Percentiles rank a stretch among this genome's conserved stretches.
Conservation (phyloP, 2,329 filamentous ascomycete genomes). For the Tricladium varicosporioides region DNA sequence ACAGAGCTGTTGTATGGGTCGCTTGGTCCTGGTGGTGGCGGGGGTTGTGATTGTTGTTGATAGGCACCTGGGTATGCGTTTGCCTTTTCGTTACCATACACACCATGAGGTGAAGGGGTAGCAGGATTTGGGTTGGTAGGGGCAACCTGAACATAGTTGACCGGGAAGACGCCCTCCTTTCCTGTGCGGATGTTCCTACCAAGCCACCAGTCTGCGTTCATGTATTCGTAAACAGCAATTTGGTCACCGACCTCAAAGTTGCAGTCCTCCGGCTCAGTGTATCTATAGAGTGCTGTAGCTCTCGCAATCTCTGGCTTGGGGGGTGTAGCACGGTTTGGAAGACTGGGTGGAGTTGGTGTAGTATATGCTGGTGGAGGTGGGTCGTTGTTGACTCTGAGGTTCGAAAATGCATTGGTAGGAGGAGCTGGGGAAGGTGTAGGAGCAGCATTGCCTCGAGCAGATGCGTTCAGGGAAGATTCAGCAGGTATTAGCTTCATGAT, state of each 20-base stretch:
- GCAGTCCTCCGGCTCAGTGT: constrained; percentile 77
- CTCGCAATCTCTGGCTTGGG: constrained; percentile 59
- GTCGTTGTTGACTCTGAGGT: constrained; percentile 21
- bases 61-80: constrained; percentile 25
- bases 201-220: constrained; percentile 98
- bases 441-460: constrained; percentile 28
- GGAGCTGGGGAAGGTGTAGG: constrained; percentile 35
- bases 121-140: constrained; percentile 44
- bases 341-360: constrained; percentile 40
- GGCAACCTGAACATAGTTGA: constrained; percentile 72
- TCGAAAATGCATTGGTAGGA: constrained; percentile 25
- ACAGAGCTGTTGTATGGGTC: constrained; percentile 68
- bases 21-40: constrained; percentile 45
- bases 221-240: constrained; percentile 81
- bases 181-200: constrained; percentile 81
- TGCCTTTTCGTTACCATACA: constrained; percentile 17
- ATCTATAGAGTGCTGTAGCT: constrained; percentile 81
- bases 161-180: constrained; percentile 91
- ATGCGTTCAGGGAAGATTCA: constrained; percentile 55
- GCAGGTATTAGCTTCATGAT: constrained; percentile 74
- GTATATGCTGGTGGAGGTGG: constrained; percentile 25
- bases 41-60: constrained; percentile 22
- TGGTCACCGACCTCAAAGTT: constrained; percentile 77
- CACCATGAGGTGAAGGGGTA: constrained; percentile 35
- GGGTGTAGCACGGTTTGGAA: constrained; percentile 35